These are phyloP conservation scores for Colletotrichum sp. DNA, from an alignment of 2,329 filamentous ascomycete species.

Conservation along the genomic window DNA sequence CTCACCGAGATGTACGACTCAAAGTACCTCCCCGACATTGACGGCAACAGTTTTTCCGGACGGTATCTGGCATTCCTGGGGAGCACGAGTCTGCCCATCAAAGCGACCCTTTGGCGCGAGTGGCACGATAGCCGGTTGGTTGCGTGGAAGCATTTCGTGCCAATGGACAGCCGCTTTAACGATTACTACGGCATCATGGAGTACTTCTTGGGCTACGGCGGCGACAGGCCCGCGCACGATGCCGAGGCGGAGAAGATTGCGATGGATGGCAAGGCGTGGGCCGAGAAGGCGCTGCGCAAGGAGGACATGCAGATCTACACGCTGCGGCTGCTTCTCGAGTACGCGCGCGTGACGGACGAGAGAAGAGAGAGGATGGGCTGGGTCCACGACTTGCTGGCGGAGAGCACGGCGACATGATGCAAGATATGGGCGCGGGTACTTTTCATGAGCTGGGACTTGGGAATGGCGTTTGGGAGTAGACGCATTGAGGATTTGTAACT, in stretches of 20 bases:
- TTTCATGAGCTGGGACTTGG: neutral
- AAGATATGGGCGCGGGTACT: neutral
- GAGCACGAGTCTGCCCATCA: constrained; percentile 75
- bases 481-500: fast-evolving
- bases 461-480: constrained; percentile 4
- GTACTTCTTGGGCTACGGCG: constrained; percentile 71
- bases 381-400: constrained; percentile 52
- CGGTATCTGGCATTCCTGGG: constrained; percentile 73
- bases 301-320: constrained; percentile 80
- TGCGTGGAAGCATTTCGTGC: constrained; percentile 82
- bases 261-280: constrained; percentile 69
- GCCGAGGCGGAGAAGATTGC: constrained; percentile 68
- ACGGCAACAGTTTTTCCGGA: constrained; percentile 75
- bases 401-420: neutral
- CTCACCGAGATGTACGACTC: constrained; percentile 60
- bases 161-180: constrained; percentile 75
- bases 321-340: constrained; percentile 68
- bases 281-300: constrained; percentile 68
- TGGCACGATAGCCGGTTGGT: constrained; percentile 81
- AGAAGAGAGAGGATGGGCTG: constrained; percentile 59
- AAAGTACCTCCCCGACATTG: constrained; percentile 79
- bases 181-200: constrained; percentile 78
- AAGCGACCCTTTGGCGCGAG: constrained; percentile 78
- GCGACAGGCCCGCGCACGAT: constrained; percentile 53
- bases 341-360: constrained; percentile 61